Evolutionary conservation across 108 stramenopile genomes (phyloP), one percentile per base, ranked within the genome.

Genomic region (Nitzschia putrida): DNA sequence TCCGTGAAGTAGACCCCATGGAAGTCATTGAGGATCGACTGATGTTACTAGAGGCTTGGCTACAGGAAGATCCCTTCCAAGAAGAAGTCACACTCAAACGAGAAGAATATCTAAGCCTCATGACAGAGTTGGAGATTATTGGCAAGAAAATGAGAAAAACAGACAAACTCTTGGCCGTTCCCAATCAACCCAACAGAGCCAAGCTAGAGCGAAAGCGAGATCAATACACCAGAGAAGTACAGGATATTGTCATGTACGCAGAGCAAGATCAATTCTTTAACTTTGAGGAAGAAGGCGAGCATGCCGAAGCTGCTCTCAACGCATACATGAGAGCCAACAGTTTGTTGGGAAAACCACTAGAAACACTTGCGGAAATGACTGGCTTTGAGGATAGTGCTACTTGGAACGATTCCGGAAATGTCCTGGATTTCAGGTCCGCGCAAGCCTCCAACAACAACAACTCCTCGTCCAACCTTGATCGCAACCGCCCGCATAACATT

Each of bases 121-220:
- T 61, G 42, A 34, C 25, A 41, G 60, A 61, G 43, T 43, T 61
- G 42, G 60, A 61, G 21, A 61, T 61, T 44, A 18, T 61, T 39
- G 60, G 60, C 41, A 61, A 61, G 20, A 61, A 61, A 43, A 61
- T 61, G 60, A 24, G 60, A 24, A 61, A 61, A 43, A 61, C 60
- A 20, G 60, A 61, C 20, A 61, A 61, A 43, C 7, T 61, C 21
- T 29, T 61, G 18, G 60, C 60, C 11, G 42, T 43, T 20, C 60
- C 60, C 41, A 61, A 61, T 43, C 38, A 61, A n/a, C 23, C 25
- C 26, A 61, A 61, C 21, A 8, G 8, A 18, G 41, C 60, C 41
- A 61, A 61, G 20, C 43, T 61, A 41, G 60, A 61, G 21, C 60
- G 60, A 21, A 61, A 61, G 43, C 60, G 60, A 10, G 60, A 61